These are phyloP conservation scores for Colletotrichum sp. DNA, from an alignment of 2,329 filamentous ascomycete species.

Conservation along the genomic window DNA sequence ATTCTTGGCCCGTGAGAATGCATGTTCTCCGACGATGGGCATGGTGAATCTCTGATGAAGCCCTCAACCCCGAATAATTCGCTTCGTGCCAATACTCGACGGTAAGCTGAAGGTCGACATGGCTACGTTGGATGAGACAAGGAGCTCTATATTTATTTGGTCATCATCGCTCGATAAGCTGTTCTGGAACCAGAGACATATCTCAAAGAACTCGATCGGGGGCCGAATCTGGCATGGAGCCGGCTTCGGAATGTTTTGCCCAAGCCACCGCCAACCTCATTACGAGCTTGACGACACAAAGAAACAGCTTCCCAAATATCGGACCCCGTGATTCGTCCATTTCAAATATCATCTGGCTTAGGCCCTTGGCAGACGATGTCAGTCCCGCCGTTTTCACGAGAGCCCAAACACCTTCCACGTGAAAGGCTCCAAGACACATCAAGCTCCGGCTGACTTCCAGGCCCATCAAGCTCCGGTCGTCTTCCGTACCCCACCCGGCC, in stretches of 20 bases:
- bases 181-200: neutral
- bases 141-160: neutral
- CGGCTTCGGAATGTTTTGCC: neutral
- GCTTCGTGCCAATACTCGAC: accelerated
- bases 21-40: neutral
- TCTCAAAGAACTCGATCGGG: neutral
- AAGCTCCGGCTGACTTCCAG: neutral
- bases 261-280: neutral
- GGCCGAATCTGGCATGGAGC: neutral
- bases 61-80: neutral
- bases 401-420: neutral
- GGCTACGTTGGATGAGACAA: neutral
- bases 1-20: neutral
- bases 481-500: neutral
- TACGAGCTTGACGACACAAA: neutral
- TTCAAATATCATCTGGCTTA: neutral
- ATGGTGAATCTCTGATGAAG: neutral
- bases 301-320: neutral
- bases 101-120: neutral
- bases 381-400: neutral
- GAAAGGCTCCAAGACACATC: neutral
- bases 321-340: neutral
- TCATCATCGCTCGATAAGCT: neutral
- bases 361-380: neutral
- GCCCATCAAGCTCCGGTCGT: neutral